Evolutionary conservation across 768 basidiomycete genomes (phyloP), one percentile per base, ranked within the genome.

Genomic region (Tephrocybe sp.): DNA sequence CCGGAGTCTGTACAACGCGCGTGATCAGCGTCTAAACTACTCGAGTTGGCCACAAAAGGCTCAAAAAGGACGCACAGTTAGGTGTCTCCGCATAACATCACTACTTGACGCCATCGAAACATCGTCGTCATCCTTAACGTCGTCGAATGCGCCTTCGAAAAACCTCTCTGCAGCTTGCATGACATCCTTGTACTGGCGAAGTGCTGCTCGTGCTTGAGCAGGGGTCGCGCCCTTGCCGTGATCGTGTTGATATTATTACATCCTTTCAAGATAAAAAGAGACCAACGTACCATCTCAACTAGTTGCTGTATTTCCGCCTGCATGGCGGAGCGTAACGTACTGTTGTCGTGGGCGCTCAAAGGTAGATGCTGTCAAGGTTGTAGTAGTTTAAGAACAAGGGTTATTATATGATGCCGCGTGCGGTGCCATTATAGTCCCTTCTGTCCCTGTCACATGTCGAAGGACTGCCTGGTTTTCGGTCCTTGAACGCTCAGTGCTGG

Each of bases 161-260:
- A 92, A 83, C 38, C 78, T 77, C 65, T 92, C 92, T 2, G 93
- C 92, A 12, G 94, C 94, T 62, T 89, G 78, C 89, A 92, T 91
- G 28, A 94, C 92, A 75, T 98, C 93, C 54, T 83, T 89, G 64
- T 88, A 80, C 60, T 84, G 83, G 54, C 76, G 79, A 62, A 97
- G 69, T 15, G 94, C 94, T 25, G 87, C 89, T 58, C 80, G 81
- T 32, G 95, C 94, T 70, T 94, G 89, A 11, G 83, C 80, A 9
- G 69, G 64, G 0, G 87, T 89, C 25, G 92, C 92, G 57, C 94
- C 94, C 94, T 95, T 25, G n/a, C 9, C 15, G 9, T 24, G 15
- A 24, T 21, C 9, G 11, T 12, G 6, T 19, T 4, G n/a, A 5
- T 12, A 37, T 18, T 37, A n/a, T 41, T 9, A 37, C 40, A 30